These are phyloP conservation scores for Rhizopus microsporus DNA, from an alignment of 371 early-diverging fungal genomes.

Conservation along the genomic window DNA sequence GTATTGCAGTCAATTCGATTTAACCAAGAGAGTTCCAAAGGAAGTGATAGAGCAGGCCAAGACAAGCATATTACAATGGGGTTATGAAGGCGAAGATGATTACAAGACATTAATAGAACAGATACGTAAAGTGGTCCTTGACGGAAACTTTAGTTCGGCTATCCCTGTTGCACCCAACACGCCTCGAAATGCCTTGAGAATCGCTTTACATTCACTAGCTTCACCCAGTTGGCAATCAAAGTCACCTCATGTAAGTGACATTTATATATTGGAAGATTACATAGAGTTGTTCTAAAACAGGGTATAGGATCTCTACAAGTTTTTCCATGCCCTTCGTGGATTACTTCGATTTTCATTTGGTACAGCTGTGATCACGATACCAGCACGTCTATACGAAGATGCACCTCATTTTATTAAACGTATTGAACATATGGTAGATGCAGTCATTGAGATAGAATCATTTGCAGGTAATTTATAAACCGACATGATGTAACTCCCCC, in stretches of 20 bases:
- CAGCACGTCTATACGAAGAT: slow-evolving; percentile 74
- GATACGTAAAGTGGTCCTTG: slow-evolving; percentile 58
- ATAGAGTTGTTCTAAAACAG: neutral
- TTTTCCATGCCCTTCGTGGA: slow-evolving; percentile 76
- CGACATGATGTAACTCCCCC: neutral
- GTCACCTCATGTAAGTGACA: slow-evolving; percentile 51
- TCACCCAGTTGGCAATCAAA: slow-evolving; percentile 77
- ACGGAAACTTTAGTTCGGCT: slow-evolving; percentile 65
- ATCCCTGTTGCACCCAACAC: slow-evolving; percentile 44
- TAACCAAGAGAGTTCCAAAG: slow-evolving; percentile 68
- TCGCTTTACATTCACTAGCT: slow-evolving; percentile 79
- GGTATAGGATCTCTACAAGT: slow-evolving; percentile 62
- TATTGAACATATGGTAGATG: slow-evolving; percentile 84
- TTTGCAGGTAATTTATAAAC: slow-evolving; percentile 74
- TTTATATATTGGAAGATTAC: neutral
- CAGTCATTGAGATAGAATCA: slow-evolving; percentile 87
- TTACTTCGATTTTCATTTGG: slow-evolving; percentile 78
- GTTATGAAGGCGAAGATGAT: slow-evolving; percentile 41
- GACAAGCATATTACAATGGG: slow-evolving; percentile 34
- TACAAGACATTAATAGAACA: slow-evolving; percentile 60
- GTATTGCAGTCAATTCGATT: slow-evolving; percentile 76
- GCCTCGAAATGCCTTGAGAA: slow-evolving; percentile 67
- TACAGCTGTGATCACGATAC: slow-evolving; percentile 80
- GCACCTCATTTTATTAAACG: slow-evolving; percentile 63
- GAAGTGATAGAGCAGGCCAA: slow-evolving; percentile 53